Conservation (phyloP, 1,139 yeast genomes). For the Sugiyamaella neomexicana region DNA sequence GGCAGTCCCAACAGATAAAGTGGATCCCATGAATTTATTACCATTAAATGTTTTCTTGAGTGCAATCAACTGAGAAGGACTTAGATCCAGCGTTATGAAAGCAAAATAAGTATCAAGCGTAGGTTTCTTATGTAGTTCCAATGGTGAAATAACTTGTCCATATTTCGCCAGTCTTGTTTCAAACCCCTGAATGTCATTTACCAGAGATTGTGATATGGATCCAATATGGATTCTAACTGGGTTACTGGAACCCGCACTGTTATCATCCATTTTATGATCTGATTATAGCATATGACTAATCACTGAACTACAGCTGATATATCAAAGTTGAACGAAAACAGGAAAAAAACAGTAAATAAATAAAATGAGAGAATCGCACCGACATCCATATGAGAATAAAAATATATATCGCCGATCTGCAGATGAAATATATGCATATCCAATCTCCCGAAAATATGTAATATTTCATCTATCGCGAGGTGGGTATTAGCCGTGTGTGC, state of each 20-base stretch:
- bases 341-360: background rate
- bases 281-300: background rate
- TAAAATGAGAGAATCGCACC: background rate
- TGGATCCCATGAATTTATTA: constrained; percentile 70
- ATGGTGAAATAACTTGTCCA: constrained; percentile 47
- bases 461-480: background rate
- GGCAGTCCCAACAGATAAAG: constrained; percentile 54
- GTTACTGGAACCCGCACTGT: background rate
- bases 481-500: background rate
- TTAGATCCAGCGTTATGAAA: constrained; percentile 59
- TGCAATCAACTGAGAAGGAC: constrained; percentile 47
- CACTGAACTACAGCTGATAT: background rate
- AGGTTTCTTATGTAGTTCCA: constrained; percentile 55
- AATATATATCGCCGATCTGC: background rate
- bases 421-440: background rate
- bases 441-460: background rate
- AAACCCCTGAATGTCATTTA: constrained; percentile 48
- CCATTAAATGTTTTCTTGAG: constrained; percentile 64
- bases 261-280: background rate
- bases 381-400: background rate
- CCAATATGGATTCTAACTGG: constrained; percentile 63
- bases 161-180: constrained; percentile 51
- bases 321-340: too few relatives aligned
- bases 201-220: constrained; percentile 57
- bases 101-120: constrained; percentile 59